These are phyloP conservation scores for Friedmanniomyces endolithicus DNA, from an alignment of 495 filamentous ascomycete species.

Conservation along the genomic window DNA sequence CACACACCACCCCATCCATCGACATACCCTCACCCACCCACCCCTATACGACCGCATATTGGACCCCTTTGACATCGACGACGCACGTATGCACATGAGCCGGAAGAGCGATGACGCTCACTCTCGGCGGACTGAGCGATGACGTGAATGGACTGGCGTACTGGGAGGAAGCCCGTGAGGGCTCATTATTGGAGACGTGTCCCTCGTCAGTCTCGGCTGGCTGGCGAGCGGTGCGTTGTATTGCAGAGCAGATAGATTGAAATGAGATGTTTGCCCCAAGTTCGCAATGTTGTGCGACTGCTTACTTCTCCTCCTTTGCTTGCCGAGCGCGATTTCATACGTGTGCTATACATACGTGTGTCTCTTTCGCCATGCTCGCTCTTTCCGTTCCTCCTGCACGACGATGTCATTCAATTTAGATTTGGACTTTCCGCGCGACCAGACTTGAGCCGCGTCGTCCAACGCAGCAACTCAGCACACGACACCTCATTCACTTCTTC, in stretches of 20 bases:
- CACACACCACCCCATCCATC: background rate
- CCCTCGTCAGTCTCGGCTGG: background rate
- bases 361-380: background rate
- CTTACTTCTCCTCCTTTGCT: too few species aligned
- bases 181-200: background rate
- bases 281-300: too few species aligned
- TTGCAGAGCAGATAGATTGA: background rate
- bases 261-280: too few species aligned
- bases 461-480: background rate
- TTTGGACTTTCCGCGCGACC: background rate
- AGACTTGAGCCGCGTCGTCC: background rate
- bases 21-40: slow-evolving; percentile 1
- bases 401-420: background rate
- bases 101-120: too few species aligned
- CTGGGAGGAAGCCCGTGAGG: background rate
- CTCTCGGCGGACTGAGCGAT: background rate
- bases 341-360: too few species aligned
- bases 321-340: too few species aligned
- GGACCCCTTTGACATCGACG: slow-evolving; percentile 16
- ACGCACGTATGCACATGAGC: background rate
- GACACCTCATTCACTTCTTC: background rate
- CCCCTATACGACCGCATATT: background rate
- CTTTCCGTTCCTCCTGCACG: background rate
- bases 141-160: background rate
- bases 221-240: background rate